A percentile compares a stretch with the other conserved stretches of the same genome.
phyloP scores from a whole-genome alignment of 73 alveolate species.

The Blepharisma japonicum region DNA sequence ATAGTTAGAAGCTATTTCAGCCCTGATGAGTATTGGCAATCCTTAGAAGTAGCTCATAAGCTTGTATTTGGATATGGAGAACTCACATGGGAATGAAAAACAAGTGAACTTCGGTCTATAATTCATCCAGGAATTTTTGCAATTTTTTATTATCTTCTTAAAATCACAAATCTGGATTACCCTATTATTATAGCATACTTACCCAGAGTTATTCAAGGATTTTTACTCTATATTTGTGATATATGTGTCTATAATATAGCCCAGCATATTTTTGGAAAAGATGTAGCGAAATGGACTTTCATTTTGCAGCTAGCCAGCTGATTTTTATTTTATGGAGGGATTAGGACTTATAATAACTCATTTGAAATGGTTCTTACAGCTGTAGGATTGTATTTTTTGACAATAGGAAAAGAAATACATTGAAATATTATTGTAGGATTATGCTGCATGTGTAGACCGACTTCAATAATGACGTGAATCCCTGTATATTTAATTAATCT shows the following conservation, averaged over 20 bases:
- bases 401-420: no score
- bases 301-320: not conserved
- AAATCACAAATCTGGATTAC: not conserved
- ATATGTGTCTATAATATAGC: not conserved
- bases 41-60: slow-evolving; percentile 49
- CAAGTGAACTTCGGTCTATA: slow-evolving; percentile 36
- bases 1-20: slow-evolving; percentile 24
- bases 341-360: slow-evolving; percentile 13
- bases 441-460: slow-evolving; percentile 29
- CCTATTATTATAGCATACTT: slow-evolving; percentile 4
- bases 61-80: slow-evolving; percentile 49
- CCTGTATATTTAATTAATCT: slow-evolving; percentile 28
- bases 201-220: slow-evolving; percentile 18
- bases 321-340: slow-evolving; percentile 13
- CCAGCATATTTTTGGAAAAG: no score
- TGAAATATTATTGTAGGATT: slow-evolving; percentile 33
- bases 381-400: not conserved
- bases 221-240: not conserved
- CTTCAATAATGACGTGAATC: slow-evolving; percentile 39
- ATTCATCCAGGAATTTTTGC: slow-evolving; percentile 33
- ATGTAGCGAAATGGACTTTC: not conserved
- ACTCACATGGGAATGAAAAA: slow-evolving; percentile 54
- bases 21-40: slow-evolving; percentile 51
- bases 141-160: slow-evolving; percentile 13
- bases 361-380: not conserved